A percentile compares a stretch with the other conserved stretches of the same genome.
These are phyloP conservation scores for Scheffersomyces stipitis DNA, from an alignment of 805 yeast species.

Conservation along the genomic window DNA sequence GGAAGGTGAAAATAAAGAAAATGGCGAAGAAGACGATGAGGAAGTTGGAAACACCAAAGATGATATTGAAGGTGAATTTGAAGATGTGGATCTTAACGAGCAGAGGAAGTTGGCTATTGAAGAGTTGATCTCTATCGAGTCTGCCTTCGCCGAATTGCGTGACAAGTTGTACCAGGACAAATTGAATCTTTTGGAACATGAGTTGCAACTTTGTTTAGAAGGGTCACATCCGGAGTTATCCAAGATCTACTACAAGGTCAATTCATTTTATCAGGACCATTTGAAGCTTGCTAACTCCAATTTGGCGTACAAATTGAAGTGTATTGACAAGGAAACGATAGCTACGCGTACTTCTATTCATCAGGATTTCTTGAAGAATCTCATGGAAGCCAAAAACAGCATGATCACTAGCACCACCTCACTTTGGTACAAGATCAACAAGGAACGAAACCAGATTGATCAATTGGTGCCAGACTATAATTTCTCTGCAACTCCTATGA, in stretches of 20 bases:
- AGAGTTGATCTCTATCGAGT: slow-evolving; percentile 76
- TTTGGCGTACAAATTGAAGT: slow-evolving; percentile 60
- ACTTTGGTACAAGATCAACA: slow-evolving; percentile 88
- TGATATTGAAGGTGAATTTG: slow-evolving; percentile 8
- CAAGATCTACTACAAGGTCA: slow-evolving; percentile 67
- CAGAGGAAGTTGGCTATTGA: slow-evolving; percentile 64
- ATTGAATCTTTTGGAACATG: slow-evolving; percentile 71
- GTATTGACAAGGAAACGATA: slow-evolving; percentile 77
- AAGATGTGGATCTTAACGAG: slow-evolving; percentile 28
- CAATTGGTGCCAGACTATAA: slow-evolving; percentile 56
- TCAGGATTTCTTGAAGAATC: slow-evolving; percentile 72
- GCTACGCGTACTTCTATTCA: slow-evolving; percentile 80
- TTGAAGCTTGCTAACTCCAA: slow-evolving; percentile 46
- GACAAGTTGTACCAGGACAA: slow-evolving; percentile 86
- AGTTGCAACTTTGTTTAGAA: slow-evolving; percentile 78
- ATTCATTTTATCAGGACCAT: slow-evolving; percentile 70
- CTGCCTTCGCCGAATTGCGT: slow-evolving; percentile 80
- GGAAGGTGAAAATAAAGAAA: slow-evolving; percentile 9
- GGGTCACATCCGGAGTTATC: slow-evolving; percentile 92
- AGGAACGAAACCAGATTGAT: slow-evolving; percentile 83
- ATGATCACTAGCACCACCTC: slow-evolving; percentile 74
- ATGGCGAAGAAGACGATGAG: slow-evolving; percentile 7
- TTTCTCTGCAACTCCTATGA: slow-evolving; percentile 39
- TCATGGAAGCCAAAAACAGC: slow-evolving; percentile 63
- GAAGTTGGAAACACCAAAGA: slow-evolving; percentile 8